Conservation (phyloP, 139 green algal genomes). For the Chlamydomonas sp. region DNA sequence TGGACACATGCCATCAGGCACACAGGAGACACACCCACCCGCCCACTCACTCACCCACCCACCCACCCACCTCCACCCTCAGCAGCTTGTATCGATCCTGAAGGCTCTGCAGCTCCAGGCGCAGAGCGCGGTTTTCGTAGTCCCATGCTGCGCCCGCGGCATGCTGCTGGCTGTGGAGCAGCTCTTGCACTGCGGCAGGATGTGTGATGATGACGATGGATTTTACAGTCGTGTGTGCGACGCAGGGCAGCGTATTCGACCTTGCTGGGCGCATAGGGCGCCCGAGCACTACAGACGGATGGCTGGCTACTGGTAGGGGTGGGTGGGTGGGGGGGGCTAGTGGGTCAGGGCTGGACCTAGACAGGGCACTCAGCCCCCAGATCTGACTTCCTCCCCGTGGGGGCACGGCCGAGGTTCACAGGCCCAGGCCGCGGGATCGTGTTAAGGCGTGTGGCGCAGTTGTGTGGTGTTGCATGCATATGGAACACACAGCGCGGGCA, state of each 20-base stretch:
- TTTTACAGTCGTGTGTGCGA: neutral
- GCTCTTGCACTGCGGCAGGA: neutral
- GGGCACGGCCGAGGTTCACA: too few relatives aligned
- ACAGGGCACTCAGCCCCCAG: too few relatives aligned
- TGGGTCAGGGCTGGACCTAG: too few relatives aligned
- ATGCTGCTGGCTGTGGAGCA: neutral
- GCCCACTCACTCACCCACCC: too few relatives aligned
- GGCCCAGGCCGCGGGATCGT: too few relatives aligned
- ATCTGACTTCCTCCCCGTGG: too few relatives aligned
- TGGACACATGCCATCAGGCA: too few relatives aligned
- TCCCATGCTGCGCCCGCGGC: neutral
- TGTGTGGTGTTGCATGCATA: too few relatives aligned
- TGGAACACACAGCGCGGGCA: too few relatives aligned
- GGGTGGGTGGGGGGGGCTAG: too few relatives aligned
- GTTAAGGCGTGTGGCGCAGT: too few relatives aligned
- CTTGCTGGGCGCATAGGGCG: neutral
- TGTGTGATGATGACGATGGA: neutral
- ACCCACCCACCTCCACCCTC: constrained; percentile 1
- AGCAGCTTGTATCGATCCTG: constrained; percentile 1
- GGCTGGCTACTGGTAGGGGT: neutral
- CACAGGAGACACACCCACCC: neutral
- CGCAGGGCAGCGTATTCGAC: neutral
- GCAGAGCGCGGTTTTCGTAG: constrained; percentile 2
- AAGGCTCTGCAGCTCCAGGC: neutral
- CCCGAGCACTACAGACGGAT: neutral